Percentiles rank a stretch among this genome's conserved stretches.
Conservation (phyloP, 495 filamentous ascomycete genomes). For the Trichoderma gamsii region DNA sequence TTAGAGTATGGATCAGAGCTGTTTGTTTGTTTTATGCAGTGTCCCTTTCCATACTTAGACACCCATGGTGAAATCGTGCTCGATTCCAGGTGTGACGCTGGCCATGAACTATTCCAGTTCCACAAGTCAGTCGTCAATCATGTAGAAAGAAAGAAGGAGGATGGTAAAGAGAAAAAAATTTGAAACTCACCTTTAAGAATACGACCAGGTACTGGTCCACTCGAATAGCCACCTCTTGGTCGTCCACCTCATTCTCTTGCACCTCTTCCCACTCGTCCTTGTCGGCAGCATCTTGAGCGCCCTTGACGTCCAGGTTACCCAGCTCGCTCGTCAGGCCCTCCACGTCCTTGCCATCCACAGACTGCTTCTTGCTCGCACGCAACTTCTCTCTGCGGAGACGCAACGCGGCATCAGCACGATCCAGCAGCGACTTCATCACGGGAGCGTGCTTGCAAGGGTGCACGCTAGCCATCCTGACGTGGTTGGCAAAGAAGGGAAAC, state of each 20-base stretch:
- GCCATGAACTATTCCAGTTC: slow-evolving; percentile 67
- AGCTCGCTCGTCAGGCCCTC: slow-evolving; percentile 56
- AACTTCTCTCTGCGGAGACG: slow-evolving; percentile 83
- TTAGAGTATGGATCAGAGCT: not conserved
- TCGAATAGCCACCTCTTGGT: slow-evolving; percentile 82
- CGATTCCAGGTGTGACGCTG: slow-evolving; percentile 91
- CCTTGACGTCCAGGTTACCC: slow-evolving; percentile 43
- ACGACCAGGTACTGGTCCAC: slow-evolving; percentile 98
- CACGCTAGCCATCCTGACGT: slow-evolving; percentile 89
- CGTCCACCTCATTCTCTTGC: slow-evolving; percentile 53
- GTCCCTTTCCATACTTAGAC: slow-evolving; percentile 44
- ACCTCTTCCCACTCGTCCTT: slow-evolving; percentile 84
- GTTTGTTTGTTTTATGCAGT: not conserved
- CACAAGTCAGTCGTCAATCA: not conserved
- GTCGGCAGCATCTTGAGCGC: slow-evolving; percentile 27
- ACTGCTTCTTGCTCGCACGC: slow-evolving; percentile 41
- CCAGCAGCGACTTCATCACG: slow-evolving; percentile 96
- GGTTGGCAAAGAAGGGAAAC: slow-evolving; percentile 82
- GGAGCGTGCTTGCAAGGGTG: slow-evolving; percentile 90
- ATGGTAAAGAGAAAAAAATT: not conserved
- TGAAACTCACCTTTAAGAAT: slow-evolving; percentile 64
- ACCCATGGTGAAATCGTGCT: slow-evolving; percentile 98
- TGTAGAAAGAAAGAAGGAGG: not conserved
- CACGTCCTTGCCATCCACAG: slow-evolving; percentile 35
- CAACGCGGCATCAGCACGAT: slow-evolving; percentile 86